Base-by-base conservation (phyloP, 1,139 yeast genomes). In the Pneumocystis murina region DNA sequence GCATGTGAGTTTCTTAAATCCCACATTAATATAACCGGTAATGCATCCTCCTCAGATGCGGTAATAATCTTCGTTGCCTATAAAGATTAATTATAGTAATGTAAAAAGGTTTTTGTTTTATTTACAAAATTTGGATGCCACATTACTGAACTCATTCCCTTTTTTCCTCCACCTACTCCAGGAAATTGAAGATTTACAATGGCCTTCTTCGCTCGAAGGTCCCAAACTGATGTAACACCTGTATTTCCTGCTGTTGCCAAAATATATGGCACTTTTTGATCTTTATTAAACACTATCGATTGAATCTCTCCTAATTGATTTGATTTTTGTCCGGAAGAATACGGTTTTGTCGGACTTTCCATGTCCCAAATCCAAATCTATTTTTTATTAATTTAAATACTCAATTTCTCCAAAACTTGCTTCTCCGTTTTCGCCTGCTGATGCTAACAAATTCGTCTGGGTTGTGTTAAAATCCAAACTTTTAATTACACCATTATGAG, bases 181-280 rank as follows among this genome's bases (percentile, higher is more conserved):
- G 55, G 55, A 48, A 48, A 48, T 48, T 48, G 55, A 48, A 48
- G 55, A 48, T 48, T 48, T 24, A 48, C 55, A 24, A 48, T 30
- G 0, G 55, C 55, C 28, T 48, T 48, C 17, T 24, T 48, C 4
- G 55, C 55, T 10, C 55, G 55, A 24, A 92, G 78, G 75, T 94
- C 98, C 97, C 97, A 92, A 67, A 94, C 86, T 0, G 96, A 85
- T 5, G 97, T 85, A 73, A 83, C 86, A 20, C 95, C 95, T 36
- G 87, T 82, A 69, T 81, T 80, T 59, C 95, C 90, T 7, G 96
- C 95, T 64, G 88, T 81, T 35, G 97, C 98, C 74, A 94, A 83
- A 69, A 94, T 91, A 71, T 92, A 96, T 60, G 87, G 78, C 64
- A 88, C 87, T 24, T 48, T 48, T 43, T 83, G 78, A 71, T 86